Percentiles rank a stretch among this genome's conserved stretches.
These are phyloP conservation scores for Dothideomycetes sp. DNA, from an alignment of 2,329 filamentous ascomycete genomes.

Conservation along the genomic window DNA sequence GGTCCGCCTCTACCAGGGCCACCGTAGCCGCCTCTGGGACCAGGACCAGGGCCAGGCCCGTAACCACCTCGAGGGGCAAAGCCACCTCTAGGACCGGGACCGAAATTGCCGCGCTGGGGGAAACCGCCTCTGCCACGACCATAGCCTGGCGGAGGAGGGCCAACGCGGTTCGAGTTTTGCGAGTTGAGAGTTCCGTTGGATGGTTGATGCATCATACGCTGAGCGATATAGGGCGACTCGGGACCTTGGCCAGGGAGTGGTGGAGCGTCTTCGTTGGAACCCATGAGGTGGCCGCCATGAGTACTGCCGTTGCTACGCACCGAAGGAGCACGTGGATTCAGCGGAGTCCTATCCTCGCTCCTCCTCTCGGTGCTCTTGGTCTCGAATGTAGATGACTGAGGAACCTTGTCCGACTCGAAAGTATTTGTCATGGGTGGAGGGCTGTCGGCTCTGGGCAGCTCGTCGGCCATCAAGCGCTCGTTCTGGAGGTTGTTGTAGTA, in stretches of 20 bases:
- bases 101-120: conserved; percentile 14
- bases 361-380: conserved; percentile 47
- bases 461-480: conserved; percentile 32
- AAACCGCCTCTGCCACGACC: conserved; percentile 22
- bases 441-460: conserved; percentile 40
- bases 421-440: conserved; percentile 47
- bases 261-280: conserved; percentile 32
- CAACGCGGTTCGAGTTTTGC: conserved; percentile 25
- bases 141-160: conserved; percentile 20
- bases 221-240: conserved; percentile 1
- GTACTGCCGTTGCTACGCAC: conserved; percentile 31
- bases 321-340: conserved; percentile 57
- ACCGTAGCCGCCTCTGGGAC: conserved; percentile 36
- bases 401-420: conserved; percentile 44
- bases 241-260: conserved; percentile 34
- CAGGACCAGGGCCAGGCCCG: conserved; percentile 32
- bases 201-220: conserved; percentile 41
- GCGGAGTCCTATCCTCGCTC: conserved; percentile 60
- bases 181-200: conserved; percentile 39
- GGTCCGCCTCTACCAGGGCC: conserved; percentile 27
- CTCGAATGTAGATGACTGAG: conserved; percentile 58
- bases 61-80: conserved; percentile 47
- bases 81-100: conserved; percentile 26
- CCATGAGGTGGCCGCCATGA: conserved; percentile 25
- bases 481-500: conserved; percentile 55